Conservation (phyloP, 257 asterid species). For the Primulina eburnea region DNA sequence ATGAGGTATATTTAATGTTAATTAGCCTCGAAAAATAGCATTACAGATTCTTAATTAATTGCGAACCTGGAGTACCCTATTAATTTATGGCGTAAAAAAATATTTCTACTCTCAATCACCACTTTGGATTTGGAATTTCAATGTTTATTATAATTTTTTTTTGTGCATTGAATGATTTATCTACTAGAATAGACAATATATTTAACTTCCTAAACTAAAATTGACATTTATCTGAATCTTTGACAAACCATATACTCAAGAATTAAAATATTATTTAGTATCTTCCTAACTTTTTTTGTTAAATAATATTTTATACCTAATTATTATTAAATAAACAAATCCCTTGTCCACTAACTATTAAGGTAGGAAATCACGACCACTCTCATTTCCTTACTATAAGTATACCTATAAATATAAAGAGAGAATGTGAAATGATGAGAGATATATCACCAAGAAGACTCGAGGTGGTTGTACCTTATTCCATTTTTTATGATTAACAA, state of each 20-base stretch:
- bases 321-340: not conserved
- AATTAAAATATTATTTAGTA: conserved; percentile 4
- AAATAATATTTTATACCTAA: not conserved
- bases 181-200: not conserved
- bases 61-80: not conserved
- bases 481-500: not conserved
- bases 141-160: no score
- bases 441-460: conserved; percentile 7
- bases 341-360: conserved; percentile 7
- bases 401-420: conserved; percentile 12
- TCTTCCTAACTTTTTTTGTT: not conserved
- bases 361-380: conserved; percentile 20
- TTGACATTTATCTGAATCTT: conserved; percentile 2
- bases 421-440: not conserved
- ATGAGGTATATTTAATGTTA: not conserved
- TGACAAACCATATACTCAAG: not conserved
- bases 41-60: no score
- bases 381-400: conserved; percentile 17
- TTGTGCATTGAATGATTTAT: no score
- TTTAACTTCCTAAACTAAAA: not conserved
- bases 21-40: not conserved
- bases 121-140: not conserved
- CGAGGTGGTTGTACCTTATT: not conserved
- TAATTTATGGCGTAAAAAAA: no score
- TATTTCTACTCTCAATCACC: not conserved